Conservation (phyloP, 495 filamentous ascomycete species). For the Penicillium psychrofluorescens region DNA sequence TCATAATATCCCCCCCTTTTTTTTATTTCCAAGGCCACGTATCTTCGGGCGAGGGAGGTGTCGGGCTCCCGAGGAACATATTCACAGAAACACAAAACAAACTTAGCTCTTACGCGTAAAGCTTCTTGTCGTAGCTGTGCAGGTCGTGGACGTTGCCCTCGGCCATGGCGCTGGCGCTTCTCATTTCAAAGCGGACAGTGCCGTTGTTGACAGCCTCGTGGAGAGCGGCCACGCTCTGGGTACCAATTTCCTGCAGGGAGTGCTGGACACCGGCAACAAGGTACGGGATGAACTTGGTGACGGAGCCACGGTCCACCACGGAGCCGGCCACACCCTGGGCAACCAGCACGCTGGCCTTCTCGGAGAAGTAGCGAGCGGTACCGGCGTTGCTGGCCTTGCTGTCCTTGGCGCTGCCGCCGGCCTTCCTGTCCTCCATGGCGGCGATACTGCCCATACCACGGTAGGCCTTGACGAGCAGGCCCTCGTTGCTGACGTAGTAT, state of each 20-base stretch:
- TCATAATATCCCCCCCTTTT: constrained; percentile 20
- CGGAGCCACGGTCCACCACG: constrained; percentile 66
- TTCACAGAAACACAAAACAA: constrained; percentile 17
- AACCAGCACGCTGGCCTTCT: constrained; percentile 88
- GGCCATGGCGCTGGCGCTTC: constrained; percentile 87
- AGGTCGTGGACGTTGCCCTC: constrained; percentile 95
- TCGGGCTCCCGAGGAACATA: constrained; percentile 5
- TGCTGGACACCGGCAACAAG: constrained; percentile 93
- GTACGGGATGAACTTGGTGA: constrained; percentile 94
- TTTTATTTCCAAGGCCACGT: constrained; percentile 30
- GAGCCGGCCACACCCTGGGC: constrained; percentile 90
- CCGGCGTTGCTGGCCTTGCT: constrained; percentile 88
- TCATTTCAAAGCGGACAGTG: constrained; percentile 82
- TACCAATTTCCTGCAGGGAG: constrained; percentile 91
- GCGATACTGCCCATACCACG: constrained; percentile 98
- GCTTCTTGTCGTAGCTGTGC: constrained; percentile 98
- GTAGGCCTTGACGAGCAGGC: constrained; percentile 98
- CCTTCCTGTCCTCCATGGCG: constrained; percentile 99
- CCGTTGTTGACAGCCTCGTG: constrained; percentile 71
- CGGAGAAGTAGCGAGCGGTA: constrained; percentile 96
- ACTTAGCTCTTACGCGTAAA: constrained; percentile 65
- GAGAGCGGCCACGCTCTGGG: constrained; percentile 66
- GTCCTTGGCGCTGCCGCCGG: constrained; percentile 56
- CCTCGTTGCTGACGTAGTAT: constrained; percentile 90
- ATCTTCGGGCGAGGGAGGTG: constrained; percentile 22